A percentile compares a stretch with the other conserved stretches of the same genome.
phyloP scores from a whole-genome alignment of 192 early-diverging fungal genomes.

The Coemansia sp. region DNA sequence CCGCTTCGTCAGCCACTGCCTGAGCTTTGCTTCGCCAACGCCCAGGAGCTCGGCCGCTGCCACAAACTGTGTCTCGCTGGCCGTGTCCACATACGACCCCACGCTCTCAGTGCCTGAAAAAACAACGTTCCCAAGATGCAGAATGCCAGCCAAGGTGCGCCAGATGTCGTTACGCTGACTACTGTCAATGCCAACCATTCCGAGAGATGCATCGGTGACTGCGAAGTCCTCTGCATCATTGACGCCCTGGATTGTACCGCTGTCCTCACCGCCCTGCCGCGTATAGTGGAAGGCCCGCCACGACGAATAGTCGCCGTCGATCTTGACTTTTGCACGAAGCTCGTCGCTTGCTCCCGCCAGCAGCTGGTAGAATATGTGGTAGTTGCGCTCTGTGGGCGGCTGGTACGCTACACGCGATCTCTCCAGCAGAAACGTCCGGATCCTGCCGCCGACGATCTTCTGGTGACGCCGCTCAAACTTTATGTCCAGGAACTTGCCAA shows the following conservation, averaged over 20 bases:
- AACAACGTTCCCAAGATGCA: constrained; percentile 86
- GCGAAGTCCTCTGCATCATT: constrained; percentile 66
- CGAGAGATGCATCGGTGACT: constrained; percentile 75
- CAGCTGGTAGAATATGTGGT: constrained; percentile 97
- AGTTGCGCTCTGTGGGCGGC: constrained; percentile 76
- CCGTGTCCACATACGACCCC: constrained; percentile 66
- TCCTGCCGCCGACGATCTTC: constrained; percentile 80
- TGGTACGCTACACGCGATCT: constrained; percentile 74
- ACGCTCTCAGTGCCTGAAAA: constrained; percentile 61
- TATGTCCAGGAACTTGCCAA: constrained; percentile 82
- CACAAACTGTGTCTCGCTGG: constrained; percentile 67
- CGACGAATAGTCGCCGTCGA: constrained; percentile 69
- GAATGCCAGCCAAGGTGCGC: constrained; percentile 80
- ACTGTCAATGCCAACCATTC: constrained; percentile 79
- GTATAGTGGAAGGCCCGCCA: constrained; percentile 54
- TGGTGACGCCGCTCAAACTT: constrained; percentile 82
- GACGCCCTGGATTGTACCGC: constrained; percentile 49
- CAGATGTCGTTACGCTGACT: constrained; percentile 78
- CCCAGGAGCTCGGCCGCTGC: constrained; percentile 81
- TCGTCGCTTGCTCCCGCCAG: constrained; percentile 73
- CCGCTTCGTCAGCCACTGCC: constrained; percentile 81
- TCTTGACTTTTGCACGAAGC: constrained; percentile 70
- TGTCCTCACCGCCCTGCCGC: constrained; percentile 52
- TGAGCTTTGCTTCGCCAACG: constrained; percentile 68
- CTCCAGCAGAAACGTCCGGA: constrained; percentile 86